Conservation (phyloP, 2,329 filamentous ascomycete genomes). For the Fusarium vanettenii region DNA sequence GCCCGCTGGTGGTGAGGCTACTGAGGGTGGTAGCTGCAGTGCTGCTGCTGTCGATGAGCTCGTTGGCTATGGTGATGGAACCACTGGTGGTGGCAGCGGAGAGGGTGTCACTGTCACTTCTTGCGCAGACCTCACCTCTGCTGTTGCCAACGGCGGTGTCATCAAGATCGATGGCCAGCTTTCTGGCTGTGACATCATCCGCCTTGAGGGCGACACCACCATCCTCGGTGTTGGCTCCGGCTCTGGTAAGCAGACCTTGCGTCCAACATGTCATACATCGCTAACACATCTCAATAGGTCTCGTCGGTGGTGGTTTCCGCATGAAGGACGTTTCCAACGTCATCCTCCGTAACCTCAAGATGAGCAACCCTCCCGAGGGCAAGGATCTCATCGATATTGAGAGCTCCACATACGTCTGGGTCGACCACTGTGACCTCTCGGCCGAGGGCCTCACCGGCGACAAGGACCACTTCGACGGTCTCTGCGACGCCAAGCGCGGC, state of each 20-base stretch:
- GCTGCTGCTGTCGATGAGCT: conserved; percentile 32
- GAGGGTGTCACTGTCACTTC: conserved; percentile 58
- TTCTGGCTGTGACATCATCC: conserved; percentile 52
- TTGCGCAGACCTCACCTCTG: conserved; percentile 54
- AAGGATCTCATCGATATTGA: conserved; percentile 60
- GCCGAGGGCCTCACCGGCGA: conserved; percentile 60
- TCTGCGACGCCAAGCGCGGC: conserved; percentile 68
- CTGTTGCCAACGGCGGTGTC: conserved; percentile 54
- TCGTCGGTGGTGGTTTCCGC: conserved; percentile 55
- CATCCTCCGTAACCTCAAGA: conserved; percentile 63
- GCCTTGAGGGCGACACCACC: conserved; percentile 59
- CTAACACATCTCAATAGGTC: conserved; percentile 23
- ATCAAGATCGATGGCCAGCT: conserved; percentile 58
- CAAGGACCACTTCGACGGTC: conserved; percentile 72
- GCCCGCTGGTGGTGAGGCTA: not conserved
- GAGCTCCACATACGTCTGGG: conserved; percentile 61
- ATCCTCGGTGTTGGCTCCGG: conserved; percentile 59
- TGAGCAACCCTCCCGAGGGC: conserved; percentile 56
- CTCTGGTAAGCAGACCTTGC: conserved; percentile 38
- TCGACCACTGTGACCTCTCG: conserved; percentile 69
- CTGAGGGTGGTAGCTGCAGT: conserved; percentile 28
- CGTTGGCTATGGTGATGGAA: conserved; percentile 49
- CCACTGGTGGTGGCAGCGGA: conserved; percentile 59
- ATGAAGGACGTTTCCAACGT: conserved; percentile 60
- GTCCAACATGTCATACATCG: not conserved